Percentiles rank a stretch among this genome's conserved stretches.
phyloP scores from a whole-genome alignment of 129 eudicot species.

The Kitagawia praeruptora region DNA sequence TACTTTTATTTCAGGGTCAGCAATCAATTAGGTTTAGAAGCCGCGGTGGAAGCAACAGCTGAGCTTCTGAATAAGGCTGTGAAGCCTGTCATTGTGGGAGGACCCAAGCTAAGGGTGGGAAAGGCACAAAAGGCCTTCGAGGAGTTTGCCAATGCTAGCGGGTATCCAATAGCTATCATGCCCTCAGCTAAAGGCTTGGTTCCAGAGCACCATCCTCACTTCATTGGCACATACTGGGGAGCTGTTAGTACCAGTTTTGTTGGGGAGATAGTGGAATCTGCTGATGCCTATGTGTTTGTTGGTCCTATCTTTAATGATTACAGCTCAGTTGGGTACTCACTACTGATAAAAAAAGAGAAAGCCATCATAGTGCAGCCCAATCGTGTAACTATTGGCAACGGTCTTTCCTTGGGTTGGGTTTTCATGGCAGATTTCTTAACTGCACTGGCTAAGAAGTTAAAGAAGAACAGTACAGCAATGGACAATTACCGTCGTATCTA shows the following conservation, averaged over 20 bases:
- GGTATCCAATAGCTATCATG: slow-evolving; percentile 78
- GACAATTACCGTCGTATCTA: slow-evolving; percentile 66
- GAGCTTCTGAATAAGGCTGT: slow-evolving; percentile 70
- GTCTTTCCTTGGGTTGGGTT: slow-evolving; percentile 85
- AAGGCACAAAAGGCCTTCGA: slow-evolving; percentile 60
- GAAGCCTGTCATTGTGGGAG: slow-evolving; percentile 75
- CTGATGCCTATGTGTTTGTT: slow-evolving; percentile 71
- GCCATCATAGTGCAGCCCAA: slow-evolving; percentile 59
- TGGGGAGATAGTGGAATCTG: slow-evolving; percentile 85
- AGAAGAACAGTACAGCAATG: slow-evolving; percentile 59
- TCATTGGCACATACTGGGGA: slow-evolving; percentile 91
- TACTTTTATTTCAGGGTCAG: slow-evolving; percentile 35
- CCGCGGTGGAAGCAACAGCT: slow-evolving; percentile 80
- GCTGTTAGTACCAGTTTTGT: slow-evolving; percentile 67
- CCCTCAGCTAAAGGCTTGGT: slow-evolving; percentile 80
- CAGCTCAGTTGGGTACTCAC: slow-evolving; percentile 86
- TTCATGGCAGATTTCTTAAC: slow-evolving; percentile 73
- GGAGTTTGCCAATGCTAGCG: slow-evolving; percentile 69
- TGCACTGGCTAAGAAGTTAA: slow-evolving; percentile 62
- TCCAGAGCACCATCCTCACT: slow-evolving; percentile 67
- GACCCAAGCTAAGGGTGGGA: slow-evolving; percentile 55
- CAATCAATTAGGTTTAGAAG: slow-evolving; percentile 68
- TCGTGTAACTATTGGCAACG: slow-evolving; percentile 66
- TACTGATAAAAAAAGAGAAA: slow-evolving; percentile 75
- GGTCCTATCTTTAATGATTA: slow-evolving; percentile 90